Evolutionary conservation across 306 rosid genomes (phyloP).

Genomic region (Rosa chinensis): DNA sequence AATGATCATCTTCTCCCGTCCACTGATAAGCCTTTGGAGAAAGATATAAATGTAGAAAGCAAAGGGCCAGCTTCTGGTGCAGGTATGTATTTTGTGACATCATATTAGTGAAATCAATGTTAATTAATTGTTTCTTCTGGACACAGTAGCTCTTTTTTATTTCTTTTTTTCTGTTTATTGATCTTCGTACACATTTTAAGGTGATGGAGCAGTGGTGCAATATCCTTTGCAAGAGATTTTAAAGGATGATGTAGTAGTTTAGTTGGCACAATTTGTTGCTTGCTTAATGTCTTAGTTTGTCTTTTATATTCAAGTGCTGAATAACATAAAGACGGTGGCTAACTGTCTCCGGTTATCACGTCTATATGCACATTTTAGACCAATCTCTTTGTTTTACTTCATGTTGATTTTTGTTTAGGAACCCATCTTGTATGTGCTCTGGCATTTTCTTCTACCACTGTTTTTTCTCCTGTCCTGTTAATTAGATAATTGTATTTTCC

Average conservation of each 20-base stretch:
- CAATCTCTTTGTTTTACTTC: neutral
- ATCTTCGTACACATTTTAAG: neutral
- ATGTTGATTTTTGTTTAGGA: conserved; percentile 1
- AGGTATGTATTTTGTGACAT: conserved; percentile 34
- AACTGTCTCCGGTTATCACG: neutral
- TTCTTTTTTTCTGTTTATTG: neutral
- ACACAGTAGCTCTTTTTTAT: neutral
- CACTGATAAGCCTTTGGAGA: conserved; percentile 41
- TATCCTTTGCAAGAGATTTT: no score
- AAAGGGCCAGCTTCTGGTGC: conserved; percentile 59
- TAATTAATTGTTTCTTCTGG: neutral
- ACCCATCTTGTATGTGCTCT: conserved; percentile 13
- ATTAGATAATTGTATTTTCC: conserved; percentile 29
- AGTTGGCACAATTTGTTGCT: no score
- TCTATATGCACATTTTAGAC: neutral
- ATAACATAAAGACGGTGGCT: neutral
- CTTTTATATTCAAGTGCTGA: no score
- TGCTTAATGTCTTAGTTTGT: no score
- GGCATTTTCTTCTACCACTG: conserved; percentile 15
- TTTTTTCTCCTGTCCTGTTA: neutral
- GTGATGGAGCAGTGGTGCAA: neutral
- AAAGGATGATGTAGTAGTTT: no score
- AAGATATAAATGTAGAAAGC: conserved; percentile 33
- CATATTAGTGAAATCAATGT: neutral
- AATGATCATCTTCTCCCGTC: conserved; percentile 76